Conservation (phyloP, 352 stramenopile species). For the Pythium guiyangense region DNA sequence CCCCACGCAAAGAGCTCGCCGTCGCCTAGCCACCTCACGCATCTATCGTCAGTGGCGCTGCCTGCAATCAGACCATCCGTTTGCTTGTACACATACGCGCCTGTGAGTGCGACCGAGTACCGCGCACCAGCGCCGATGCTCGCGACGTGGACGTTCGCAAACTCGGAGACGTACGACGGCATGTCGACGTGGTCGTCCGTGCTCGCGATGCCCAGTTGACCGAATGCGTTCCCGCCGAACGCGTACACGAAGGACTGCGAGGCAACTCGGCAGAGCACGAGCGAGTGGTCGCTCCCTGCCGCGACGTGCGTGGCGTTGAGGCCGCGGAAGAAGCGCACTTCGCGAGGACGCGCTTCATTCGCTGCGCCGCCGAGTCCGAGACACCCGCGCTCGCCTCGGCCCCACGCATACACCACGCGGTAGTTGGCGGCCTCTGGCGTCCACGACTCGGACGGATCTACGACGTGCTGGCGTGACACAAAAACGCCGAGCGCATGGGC, state of each 20-base stretch:
- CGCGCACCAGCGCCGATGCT: constrained; percentile 49
- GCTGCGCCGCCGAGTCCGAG: constrained; percentile 41
- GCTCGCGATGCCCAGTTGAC: constrained; percentile 54
- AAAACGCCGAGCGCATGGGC: constrained; percentile 52
- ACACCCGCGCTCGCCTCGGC: constrained; percentile 29
- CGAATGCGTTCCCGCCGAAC: constrained; percentile 63
- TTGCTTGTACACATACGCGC: constrained; percentile 8
- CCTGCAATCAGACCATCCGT: too few relatives aligned
- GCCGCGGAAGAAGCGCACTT: too few relatives aligned
- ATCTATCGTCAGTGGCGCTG: background rate
- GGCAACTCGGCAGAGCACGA: constrained; percentile 46
- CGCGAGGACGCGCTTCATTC: too few relatives aligned
- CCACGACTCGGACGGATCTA: background rate
- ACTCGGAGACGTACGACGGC: constrained; percentile 54
- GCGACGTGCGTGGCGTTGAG: constrained; percentile 16
- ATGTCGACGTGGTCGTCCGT: constrained; percentile 36
- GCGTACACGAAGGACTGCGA: constrained; percentile 52
- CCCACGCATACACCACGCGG: constrained; percentile 49
- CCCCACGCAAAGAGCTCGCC: constrained; percentile 71
- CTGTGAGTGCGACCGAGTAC: constrained; percentile 50
- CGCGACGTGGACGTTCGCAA: constrained; percentile 26
- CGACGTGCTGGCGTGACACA: constrained; percentile 2
- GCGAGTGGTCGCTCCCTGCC: constrained; percentile 37
- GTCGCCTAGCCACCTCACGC: constrained; percentile 22
- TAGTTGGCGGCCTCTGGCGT: constrained; percentile 15